Evolutionary conservation across 2,329 filamentous ascomycete genomes (phyloP).

Genomic region (Fusarium sp.): DNA sequence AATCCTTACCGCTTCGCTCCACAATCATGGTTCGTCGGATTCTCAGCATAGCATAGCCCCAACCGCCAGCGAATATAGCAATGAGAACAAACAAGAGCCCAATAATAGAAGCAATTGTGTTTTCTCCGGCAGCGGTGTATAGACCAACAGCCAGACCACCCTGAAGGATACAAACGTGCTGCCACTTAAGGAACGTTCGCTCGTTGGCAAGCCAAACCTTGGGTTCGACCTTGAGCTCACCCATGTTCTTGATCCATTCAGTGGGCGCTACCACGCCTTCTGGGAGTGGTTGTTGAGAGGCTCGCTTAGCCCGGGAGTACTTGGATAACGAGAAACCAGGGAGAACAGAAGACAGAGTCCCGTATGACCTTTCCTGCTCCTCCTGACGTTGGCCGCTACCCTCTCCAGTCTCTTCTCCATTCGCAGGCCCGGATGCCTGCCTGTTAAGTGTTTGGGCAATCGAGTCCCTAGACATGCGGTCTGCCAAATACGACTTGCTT

Average conservation of each 20-base stretch:
- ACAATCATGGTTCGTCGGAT: slow-evolving; percentile 81
- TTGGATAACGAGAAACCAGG: slow-evolving; percentile 85
- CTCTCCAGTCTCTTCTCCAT: slow-evolving; percentile 52
- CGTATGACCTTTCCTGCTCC: slow-evolving; percentile 57
- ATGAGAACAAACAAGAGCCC: slow-evolving; percentile 87
- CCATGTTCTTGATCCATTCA: slow-evolving; percentile 93
- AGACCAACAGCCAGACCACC: slow-evolving; percentile 85
- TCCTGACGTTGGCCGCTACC: slow-evolving; percentile 51
- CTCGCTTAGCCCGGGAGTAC: slow-evolving; percentile 70
- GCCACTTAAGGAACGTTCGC: slow-evolving; percentile 98
- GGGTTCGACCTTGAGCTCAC: slow-evolving; percentile 90
- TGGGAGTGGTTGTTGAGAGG: slow-evolving; percentile 68
- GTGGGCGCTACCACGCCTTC: slow-evolving; percentile 88
- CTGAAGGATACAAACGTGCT: slow-evolving; percentile 91
- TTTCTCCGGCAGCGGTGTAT: slow-evolving; percentile 87
- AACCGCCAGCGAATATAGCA: slow-evolving; percentile 83
- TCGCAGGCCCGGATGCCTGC: slow-evolving; percentile 39
- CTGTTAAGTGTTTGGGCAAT: slow-evolving; percentile 46
- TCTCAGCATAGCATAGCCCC: slow-evolving; percentile 89
- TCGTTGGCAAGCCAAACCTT: slow-evolving; percentile 99
- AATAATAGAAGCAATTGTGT: slow-evolving; percentile 79
- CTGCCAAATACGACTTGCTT: slow-evolving; percentile 72
- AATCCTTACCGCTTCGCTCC: slow-evolving; percentile 88
- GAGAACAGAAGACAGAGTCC: slow-evolving; percentile 76
- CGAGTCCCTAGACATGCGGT: slow-evolving; percentile 60